Percentiles rank a stretch among this genome's conserved stretches.
Evolutionary conservation across 352 stramenopile genomes (phyloP).

Genomic region (Globisporangium heterothallicum): DNA sequence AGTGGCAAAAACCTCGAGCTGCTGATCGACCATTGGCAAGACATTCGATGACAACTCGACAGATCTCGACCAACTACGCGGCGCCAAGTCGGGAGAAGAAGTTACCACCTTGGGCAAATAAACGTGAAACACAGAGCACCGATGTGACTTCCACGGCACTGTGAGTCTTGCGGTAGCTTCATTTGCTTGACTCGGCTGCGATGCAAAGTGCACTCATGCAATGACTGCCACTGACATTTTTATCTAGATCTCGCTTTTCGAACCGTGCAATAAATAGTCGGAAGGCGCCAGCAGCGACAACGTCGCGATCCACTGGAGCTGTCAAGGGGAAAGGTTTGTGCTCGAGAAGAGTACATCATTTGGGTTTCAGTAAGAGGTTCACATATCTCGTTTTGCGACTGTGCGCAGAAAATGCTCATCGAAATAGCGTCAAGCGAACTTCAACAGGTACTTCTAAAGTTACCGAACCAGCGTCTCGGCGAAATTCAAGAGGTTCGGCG

Average conservation of each 20-base stretch:
- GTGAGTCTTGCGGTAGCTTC: conserved; percentile 1
- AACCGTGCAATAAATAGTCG: conserved; percentile 5
- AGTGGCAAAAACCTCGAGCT: conserved; percentile 12
- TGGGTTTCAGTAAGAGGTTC: background rate
- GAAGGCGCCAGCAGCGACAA: conserved; percentile 8
- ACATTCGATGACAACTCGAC: conserved; percentile 4
- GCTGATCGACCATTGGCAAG: background rate
- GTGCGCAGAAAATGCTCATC: conserved; percentile 9
- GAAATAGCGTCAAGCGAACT: conserved; percentile 12
- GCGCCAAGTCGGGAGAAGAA: conserved; percentile 6
- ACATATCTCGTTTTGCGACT: background rate
- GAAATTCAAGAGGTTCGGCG: conserved; percentile 1
- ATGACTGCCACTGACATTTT: background rate
- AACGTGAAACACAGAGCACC: conserved; percentile 12
- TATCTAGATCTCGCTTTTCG: conserved; percentile 10
- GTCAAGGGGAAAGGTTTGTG: conserved; percentile 11
- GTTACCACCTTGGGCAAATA: conserved; percentile 14
- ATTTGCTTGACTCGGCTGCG: too few species aligned
- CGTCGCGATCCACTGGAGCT: conserved; percentile 1
- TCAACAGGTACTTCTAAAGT: conserved; percentile 5
- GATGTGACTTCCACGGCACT: conserved; percentile 11
- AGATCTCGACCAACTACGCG: background rate
- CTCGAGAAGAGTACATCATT: background rate
- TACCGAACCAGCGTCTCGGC: conserved; percentile 5
- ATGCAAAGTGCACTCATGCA: background rate